phyloP scores from a whole-genome alignment of 306 rosid genomes.

The Trifolium repens region DNA sequence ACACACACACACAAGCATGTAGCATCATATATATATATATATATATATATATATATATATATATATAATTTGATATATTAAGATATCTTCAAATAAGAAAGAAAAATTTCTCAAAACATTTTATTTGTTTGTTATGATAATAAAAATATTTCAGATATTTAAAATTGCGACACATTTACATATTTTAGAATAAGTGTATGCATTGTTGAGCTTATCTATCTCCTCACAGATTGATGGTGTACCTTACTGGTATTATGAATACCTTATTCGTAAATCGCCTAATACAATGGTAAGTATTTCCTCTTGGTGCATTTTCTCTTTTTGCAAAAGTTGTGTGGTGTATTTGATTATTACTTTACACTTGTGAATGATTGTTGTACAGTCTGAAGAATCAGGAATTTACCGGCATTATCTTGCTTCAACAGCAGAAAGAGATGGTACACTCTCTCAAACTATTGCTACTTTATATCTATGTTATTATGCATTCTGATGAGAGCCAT shows the following conservation, averaged over 20 bases:
- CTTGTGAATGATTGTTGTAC: constrained; percentile 43
- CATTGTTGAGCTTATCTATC: constrained; percentile 38
- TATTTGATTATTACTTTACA: constrained; percentile 35
- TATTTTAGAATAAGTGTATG: constrained; percentile 32
- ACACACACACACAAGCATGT: not conserved
- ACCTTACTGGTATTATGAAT: constrained; percentile 88
- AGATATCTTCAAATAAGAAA: constrained; percentile 32
- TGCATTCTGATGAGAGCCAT: not conserved
- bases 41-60: too few relatives aligned
- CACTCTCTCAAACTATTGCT: constrained; percentile 30
- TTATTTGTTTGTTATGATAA: constrained; percentile 32
- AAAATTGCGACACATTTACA: not conserved
- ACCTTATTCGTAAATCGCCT: constrained; percentile 95
- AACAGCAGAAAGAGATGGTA: constrained; percentile 95
- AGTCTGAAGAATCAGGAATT: constrained; percentile 66
- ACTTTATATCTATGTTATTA: constrained; percentile 12
- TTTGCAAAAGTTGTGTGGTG: constrained; percentile 16
- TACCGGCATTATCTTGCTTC: constrained; percentile 83
- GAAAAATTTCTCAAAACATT: constrained; percentile 19
- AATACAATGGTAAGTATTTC: constrained; percentile 59
- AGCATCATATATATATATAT: not conserved
- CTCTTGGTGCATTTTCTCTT: not conserved
- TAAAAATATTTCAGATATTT: constrained; percentile 25
- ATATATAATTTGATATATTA: constrained; percentile 2
- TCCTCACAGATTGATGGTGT: constrained; percentile 79